Evolutionary conservation across 2,329 filamentous ascomycete genomes (phyloP).

Genomic region (Spiromastix sp.): DNA sequence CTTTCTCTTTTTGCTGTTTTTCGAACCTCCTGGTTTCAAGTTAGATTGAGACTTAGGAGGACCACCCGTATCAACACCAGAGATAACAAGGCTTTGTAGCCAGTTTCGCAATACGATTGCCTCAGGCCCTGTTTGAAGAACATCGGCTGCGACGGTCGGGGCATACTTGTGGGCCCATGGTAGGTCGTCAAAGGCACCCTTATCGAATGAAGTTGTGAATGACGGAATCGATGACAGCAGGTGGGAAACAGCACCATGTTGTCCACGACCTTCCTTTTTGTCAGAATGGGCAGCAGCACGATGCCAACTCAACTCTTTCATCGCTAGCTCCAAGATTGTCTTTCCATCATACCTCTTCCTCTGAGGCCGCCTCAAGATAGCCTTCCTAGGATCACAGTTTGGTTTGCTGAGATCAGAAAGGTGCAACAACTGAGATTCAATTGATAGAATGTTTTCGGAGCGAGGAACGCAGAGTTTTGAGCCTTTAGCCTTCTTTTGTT

Average conservation of each 20-base stretch:
- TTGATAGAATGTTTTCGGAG: conserved; percentile 23
- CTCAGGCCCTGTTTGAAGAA: conserved; percentile 67
- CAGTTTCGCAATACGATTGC: conserved; percentile 65
- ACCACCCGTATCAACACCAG: conserved; percentile 58
- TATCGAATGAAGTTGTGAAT: conserved; percentile 69
- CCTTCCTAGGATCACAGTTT: neutral
- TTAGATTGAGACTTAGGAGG: conserved; percentile 19
- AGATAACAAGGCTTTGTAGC: conserved; percentile 66
- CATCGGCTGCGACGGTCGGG: conserved; percentile 55
- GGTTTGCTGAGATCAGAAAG: too few relatives aligned
- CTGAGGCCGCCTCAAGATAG: conserved; percentile 1
- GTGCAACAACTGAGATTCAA: conserved; percentile 9
- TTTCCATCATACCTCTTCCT: conserved; percentile 1
- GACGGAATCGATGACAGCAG: conserved; percentile 52
- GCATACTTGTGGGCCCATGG: conserved; percentile 81
- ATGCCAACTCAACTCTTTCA: conserved; percentile 1
- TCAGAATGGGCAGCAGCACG: neutral
- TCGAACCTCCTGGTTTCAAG: conserved; percentile 15
- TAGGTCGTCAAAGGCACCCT: conserved; percentile 59
- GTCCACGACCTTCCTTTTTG: neutral
- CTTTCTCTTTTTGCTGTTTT: conserved; percentile 20
- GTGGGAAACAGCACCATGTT: conserved; percentile 49
- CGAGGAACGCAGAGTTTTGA: conserved; percentile 22
- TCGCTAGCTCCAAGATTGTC: neutral
- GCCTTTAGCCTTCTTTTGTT: conserved; percentile 30